Conservation (phyloP, 2,329 filamentous ascomycete genomes). For the Stemphylium vesicarium region DNA sequence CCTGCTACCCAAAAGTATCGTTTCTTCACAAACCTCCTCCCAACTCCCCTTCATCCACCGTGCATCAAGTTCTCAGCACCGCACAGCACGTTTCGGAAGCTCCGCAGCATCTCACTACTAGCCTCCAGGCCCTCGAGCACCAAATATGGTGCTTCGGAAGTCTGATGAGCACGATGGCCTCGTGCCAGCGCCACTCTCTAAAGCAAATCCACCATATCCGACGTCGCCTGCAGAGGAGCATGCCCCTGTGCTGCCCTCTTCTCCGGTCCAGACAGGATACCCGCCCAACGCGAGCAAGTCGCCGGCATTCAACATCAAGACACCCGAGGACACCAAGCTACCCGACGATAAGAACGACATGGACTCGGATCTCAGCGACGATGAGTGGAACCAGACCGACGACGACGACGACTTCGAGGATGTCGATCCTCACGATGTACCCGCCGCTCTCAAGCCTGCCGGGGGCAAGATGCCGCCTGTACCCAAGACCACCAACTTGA, state of each 20-base stretch:
- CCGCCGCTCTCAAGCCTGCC: slow-evolving; percentile 45
- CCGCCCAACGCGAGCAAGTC: slow-evolving; percentile 44
- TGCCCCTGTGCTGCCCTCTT: slow-evolving; percentile 29
- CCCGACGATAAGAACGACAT: slow-evolving; percentile 29
- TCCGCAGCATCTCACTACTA: not conserved
- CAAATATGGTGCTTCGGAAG: slow-evolving; percentile 55
- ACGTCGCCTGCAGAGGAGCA: slow-evolving; percentile 48
- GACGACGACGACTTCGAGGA: slow-evolving; percentile 41
- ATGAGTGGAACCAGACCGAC: slow-evolving; percentile 46
- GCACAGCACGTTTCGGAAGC: slow-evolving; percentile 2
- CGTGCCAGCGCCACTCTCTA: slow-evolving; percentile 50
- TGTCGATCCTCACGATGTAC: slow-evolving; percentile 39
- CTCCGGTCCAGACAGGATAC: slow-evolving; percentile 31
- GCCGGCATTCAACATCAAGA: slow-evolving; percentile 51
- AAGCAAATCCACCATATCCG: slow-evolving; percentile 55
- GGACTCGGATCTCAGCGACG: slow-evolving; percentile 40
- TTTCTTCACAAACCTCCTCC: not conserved
- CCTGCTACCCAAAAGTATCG: not conserved
- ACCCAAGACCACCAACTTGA: slow-evolving; percentile 14
- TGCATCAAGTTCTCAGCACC: not conserved
- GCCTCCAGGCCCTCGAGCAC: slow-evolving; percentile 3
- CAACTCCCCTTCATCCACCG: not conserved
- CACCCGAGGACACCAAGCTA: slow-evolving; percentile 32
- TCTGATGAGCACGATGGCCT: slow-evolving; percentile 45
- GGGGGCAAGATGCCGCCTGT: slow-evolving; percentile 36